These are phyloP conservation scores for Bipolaris oryzae DNA, from an alignment of 2,329 filamentous ascomycete genomes.

Conservation along the genomic window DNA sequence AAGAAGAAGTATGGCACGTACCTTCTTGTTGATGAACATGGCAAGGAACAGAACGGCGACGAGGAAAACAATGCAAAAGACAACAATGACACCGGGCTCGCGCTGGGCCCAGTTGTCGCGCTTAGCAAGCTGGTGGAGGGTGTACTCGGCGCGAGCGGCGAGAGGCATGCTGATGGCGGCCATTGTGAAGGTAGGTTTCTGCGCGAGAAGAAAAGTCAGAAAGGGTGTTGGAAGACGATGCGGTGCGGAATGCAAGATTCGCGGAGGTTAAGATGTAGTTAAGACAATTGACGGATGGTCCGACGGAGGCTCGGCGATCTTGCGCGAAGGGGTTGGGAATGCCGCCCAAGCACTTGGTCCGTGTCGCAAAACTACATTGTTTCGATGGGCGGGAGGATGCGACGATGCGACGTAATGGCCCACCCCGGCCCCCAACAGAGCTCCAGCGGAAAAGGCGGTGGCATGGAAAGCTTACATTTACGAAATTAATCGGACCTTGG, in stretches of 20 bases:
- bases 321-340: not conserved
- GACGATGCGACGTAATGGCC: slow-evolving; percentile 12
- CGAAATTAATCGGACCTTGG: slow-evolving; percentile 29
- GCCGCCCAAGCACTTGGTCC: slow-evolving; percentile 18
- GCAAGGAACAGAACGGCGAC: slow-evolving; percentile 58
- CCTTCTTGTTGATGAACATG: slow-evolving; percentile 58
- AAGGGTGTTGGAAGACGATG: slow-evolving; percentile 5
- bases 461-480: slow-evolving; percentile 42
- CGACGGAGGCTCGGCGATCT: not conserved
- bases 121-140: slow-evolving; percentile 55
- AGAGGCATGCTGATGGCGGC: slow-evolving; percentile 47
- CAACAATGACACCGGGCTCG: slow-evolving; percentile 66
- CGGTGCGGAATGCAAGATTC: slow-evolving; percentile 2
- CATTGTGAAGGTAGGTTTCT: slow-evolving; percentile 43
- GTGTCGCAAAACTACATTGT: slow-evolving; percentile 20
- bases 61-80: slow-evolving; percentile 66
- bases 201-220: slow-evolving; percentile 18
- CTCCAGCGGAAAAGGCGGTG: slow-evolving; percentile 5
- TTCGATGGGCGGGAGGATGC: slow-evolving; percentile 14
- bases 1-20: slow-evolving; percentile 27
- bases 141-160: slow-evolving; percentile 45
- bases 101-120: slow-evolving; percentile 62
- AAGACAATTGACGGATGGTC: slow-evolving; percentile 4
- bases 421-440: slow-evolving; percentile 21
- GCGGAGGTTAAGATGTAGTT: slow-evolving; percentile 9